A percentile compares a stretch with the other conserved stretches of the same genome.
phyloP scores from a whole-genome alignment of 257 asterid species.

The Ehretia macrophylla region DNA sequence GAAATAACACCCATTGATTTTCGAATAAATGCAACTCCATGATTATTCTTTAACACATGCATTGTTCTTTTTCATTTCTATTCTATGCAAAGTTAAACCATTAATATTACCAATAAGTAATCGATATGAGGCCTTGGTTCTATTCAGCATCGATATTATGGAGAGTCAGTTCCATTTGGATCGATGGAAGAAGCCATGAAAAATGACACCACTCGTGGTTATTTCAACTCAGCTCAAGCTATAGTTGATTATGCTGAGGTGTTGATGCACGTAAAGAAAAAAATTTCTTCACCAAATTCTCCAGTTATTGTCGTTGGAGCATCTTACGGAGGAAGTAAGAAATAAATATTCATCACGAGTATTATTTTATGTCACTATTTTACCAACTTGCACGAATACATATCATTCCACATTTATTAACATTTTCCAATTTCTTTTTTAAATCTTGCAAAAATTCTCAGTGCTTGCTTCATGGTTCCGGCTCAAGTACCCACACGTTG shows the following conservation, averaged over 20 bases:
- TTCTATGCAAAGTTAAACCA: background rate
- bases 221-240: conserved; percentile 25
- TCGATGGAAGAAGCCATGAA: conserved; percentile 4
- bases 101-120: too few species aligned
- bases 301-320: conserved; percentile 19
- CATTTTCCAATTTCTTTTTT: too few species aligned
- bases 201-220: conserved; percentile 11
- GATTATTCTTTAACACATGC: too few species aligned
- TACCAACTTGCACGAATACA: too few species aligned
- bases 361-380: too few species aligned
- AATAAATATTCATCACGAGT: too few species aligned
- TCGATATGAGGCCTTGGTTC: background rate
- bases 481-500: conserved; percentile 79
- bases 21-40: too few species aligned
- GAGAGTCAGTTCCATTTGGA: background rate
- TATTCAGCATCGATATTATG: background rate
- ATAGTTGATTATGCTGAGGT: conserved; percentile 24
- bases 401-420: too few species aligned
- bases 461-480: conserved; percentile 87
- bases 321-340: conserved; percentile 27
- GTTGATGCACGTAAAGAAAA: conserved; percentile 15
- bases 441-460: conserved; percentile 12
- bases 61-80: too few species aligned
- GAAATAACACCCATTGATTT: too few species aligned
- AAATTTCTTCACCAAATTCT: conserved; percentile 10